phyloP scores from a whole-genome alignment of 2,329 filamentous ascomycete species.

The Mycosphaerella sp. region DNA sequence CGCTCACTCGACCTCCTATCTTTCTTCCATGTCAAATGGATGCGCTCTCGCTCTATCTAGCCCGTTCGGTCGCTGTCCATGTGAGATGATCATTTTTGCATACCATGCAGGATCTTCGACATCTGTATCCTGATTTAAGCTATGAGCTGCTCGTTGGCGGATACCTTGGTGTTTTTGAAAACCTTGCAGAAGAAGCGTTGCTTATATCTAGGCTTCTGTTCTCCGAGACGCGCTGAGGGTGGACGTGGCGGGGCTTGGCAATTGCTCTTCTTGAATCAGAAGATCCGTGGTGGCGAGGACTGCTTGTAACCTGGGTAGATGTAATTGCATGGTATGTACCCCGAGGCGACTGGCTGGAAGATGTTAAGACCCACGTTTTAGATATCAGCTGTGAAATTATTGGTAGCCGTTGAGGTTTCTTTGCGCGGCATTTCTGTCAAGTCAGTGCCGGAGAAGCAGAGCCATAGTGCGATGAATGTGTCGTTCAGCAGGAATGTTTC shows the following conservation, averaged over 20 bases:
- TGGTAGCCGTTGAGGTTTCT: constrained; percentile 1
- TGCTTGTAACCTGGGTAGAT: constrained; percentile 6
- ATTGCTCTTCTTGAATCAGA: neutral
- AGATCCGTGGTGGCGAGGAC: neutral
- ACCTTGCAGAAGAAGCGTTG: constrained; percentile 1
- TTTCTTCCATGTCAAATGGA: too few relatives aligned
- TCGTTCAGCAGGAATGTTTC: too few relatives aligned
- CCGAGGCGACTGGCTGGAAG: neutral
- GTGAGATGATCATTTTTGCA: too few relatives aligned
- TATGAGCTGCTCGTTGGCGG: neutral
- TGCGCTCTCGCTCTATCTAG: too few relatives aligned
- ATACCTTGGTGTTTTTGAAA: neutral
- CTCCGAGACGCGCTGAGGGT: neutral
- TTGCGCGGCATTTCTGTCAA: too few relatives aligned
- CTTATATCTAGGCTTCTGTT: neutral
- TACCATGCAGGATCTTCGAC: too few relatives aligned
- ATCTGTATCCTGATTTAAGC: neutral
- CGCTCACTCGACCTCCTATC: too few relatives aligned
- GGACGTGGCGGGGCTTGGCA: neutral
- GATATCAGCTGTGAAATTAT: neutral
- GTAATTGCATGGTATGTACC: constrained; percentile 1
- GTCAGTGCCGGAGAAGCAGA: too few relatives aligned
- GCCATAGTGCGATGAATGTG: too few relatives aligned
- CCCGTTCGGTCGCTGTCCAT: too few relatives aligned
- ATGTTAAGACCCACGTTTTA: constrained; percentile 1